Percentiles rank a stretch among this genome's conserved stretches.
phyloP scores from a whole-genome alignment of 345 rosid genomes.

The Hibiscus syriacus region DNA sequence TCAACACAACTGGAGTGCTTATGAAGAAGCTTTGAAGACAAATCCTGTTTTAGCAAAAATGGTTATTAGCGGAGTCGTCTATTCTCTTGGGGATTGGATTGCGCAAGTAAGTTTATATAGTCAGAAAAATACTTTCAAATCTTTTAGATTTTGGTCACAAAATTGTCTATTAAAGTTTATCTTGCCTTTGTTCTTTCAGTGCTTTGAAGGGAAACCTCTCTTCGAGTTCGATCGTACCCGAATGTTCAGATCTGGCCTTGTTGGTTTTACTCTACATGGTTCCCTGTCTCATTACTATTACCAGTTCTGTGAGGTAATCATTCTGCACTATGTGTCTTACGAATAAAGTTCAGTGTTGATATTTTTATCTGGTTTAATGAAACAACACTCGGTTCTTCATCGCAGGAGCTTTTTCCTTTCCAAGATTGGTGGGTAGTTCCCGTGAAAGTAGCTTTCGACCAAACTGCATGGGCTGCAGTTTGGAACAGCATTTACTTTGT shows the following conservation, averaged over 20 bases:
- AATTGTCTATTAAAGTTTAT: not conserved
- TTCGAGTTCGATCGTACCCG: constrained; percentile 75
- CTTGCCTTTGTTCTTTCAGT: constrained; percentile 28
- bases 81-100: constrained; percentile 98
- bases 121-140: not conserved
- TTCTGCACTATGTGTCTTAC: not conserved
- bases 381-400: not conserved
- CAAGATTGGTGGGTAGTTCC: constrained; percentile 99
- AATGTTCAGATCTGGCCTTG: constrained; percentile 82
- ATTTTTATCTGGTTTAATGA: not conserved
- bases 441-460: constrained; percentile 76
- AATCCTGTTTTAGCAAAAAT: too few species aligned
- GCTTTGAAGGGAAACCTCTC: too few species aligned
- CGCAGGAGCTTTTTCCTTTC: constrained; percentile 77
- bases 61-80: too few species aligned
- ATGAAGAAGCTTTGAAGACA: too few species aligned
- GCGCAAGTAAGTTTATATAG: constrained; percentile 59
- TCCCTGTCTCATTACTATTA: constrained; percentile 90
- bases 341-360: not conserved
- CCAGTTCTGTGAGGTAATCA: too few species aligned
- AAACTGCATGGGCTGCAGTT: constrained; percentile 82
- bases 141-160: too few species aligned
- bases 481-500: constrained; percentile 62
- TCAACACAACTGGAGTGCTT: too few species aligned
- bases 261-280: constrained; percentile 87